These are phyloP conservation scores for Luvunga scandens DNA, from an alignment of 345 rosid species.

Conservation along the genomic window DNA sequence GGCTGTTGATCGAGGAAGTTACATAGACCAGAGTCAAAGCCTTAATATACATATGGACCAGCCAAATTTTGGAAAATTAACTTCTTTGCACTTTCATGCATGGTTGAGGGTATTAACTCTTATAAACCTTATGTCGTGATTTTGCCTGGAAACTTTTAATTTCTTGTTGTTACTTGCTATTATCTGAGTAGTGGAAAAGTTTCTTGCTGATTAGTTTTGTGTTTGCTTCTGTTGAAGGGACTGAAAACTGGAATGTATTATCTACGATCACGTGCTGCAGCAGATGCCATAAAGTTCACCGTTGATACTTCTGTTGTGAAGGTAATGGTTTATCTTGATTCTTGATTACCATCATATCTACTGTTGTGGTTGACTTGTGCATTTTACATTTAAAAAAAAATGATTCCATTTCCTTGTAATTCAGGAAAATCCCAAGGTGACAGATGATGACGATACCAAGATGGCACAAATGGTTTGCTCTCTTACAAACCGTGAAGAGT, in stretches of 20 bases:
- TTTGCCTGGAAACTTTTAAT: background rate
- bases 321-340: slow-evolving; percentile 30
- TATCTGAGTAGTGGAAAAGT: background rate
- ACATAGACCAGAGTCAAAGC: slow-evolving; percentile 93
- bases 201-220: background rate
- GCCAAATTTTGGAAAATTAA: slow-evolving; percentile 82
- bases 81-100: slow-evolving; percentile 79
- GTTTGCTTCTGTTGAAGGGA: slow-evolving; percentile 43
- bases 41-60: slow-evolving; percentile 90
- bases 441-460: slow-evolving; percentile 43
- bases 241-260: slow-evolving; percentile 94
- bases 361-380: background rate
- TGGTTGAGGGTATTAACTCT: slow-evolving; percentile 69
- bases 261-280: slow-evolving; percentile 90
- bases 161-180: background rate
- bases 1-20: slow-evolving; percentile 95
- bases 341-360: background rate
- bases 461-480: slow-evolving; percentile 92
- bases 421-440: slow-evolving; percentile 41
- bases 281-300: slow-evolving; percentile 95
- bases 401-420: background rate
- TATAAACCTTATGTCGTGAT: background rate
- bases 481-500: slow-evolving; percentile 82
- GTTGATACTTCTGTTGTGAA: slow-evolving; percentile 70
- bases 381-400: background rate